phyloP scores from a whole-genome alignment of 2,329 filamentous ascomycete species.

The Ascochyta pisi region DNA sequence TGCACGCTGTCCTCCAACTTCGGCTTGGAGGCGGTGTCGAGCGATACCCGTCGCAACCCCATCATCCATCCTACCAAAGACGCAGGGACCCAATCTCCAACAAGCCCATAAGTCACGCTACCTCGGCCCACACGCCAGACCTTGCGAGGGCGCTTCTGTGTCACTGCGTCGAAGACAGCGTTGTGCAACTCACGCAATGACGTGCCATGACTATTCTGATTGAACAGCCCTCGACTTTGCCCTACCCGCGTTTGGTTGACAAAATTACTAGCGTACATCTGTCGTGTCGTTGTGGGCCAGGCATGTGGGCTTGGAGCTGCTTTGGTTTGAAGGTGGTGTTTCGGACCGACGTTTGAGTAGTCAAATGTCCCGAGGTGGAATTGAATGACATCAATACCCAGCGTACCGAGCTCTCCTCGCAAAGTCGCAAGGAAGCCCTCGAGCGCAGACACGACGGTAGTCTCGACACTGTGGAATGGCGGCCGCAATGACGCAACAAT shows the following conservation, averaged over 20 bases:
- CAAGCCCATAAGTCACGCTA: constrained; percentile 81
- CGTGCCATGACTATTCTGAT: constrained; percentile 65
- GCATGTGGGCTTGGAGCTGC: constrained; percentile 44
- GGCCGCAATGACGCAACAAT: constrained; percentile 82
- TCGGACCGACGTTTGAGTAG: constrained; percentile 67
- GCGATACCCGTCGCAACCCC: constrained; percentile 69
- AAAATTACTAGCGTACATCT: constrained; percentile 49
- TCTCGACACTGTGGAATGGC: constrained; percentile 84
- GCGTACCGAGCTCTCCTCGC: constrained; percentile 76
- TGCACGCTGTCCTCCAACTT: constrained; percentile 55
- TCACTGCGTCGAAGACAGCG: constrained; percentile 87
- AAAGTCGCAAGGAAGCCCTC: constrained; percentile 84
- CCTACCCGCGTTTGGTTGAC: constrained; percentile 46
- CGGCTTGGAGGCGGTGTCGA: constrained; percentile 41
- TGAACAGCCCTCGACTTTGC: constrained; percentile 61
- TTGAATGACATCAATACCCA: constrained; percentile 81
- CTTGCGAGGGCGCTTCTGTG: constrained; percentile 64
- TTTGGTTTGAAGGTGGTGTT: constrained; percentile 49
- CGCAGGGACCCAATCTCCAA: constrained; percentile 80
- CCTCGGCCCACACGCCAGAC: constrained; percentile 84
- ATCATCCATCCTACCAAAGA: constrained; percentile 92
- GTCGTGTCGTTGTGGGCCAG: constrained; percentile 46
- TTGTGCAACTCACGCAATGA: constrained; percentile 81
- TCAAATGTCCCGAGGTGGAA: constrained; percentile 93
- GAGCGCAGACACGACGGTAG: constrained; percentile 84